Evolutionary conservation across 73 alveolate species (phyloP), one percentile per base, ranked within the genome.

Genomic region (Paramecium sonneborni): DNA sequence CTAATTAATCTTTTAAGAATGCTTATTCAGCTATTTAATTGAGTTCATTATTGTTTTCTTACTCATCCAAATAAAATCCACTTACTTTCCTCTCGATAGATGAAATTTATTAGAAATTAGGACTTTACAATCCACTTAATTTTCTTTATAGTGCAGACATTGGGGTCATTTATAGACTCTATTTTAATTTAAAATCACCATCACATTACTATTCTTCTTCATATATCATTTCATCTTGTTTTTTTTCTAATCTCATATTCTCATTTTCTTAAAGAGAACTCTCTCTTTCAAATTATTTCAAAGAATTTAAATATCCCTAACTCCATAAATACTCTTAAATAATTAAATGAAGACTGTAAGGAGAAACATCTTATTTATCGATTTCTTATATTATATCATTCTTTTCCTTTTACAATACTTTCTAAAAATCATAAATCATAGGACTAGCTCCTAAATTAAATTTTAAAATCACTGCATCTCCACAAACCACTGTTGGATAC

Each of bases 101-200:
- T n/a, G 69, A 21, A 1, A 79, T 30, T 8, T 79, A 43, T 20
- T 39, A 23, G 14, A 39, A 41, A 43, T 79, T 79, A 18, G 90
- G 90, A 79, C 76, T 43, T 12, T 79, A 15, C n/a, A 79, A 79
- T 79, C 90, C 90, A 43, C 90, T 79, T 58, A 79, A 37, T 23
- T 79, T 79, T 79, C 90, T 79, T 43, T 79, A n/a, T 18, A 43
- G 21, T 15, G 90, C 43, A 43, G 90, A 30, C 90, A 79, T 79
- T 3, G 90, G 90, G 3, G 44, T 79, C 90, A 79, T 43, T 32
- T 43, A 9, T 11, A 30, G 30, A 72, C 68, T 72, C 9, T 30
- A 15, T 5, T 72, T 72, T 35, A 28, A 41, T 18, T 43, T 43
- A 39, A 11, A 37, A 24, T 79, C 90, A 2, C 43, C 35, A 11